Base-by-base conservation (phyloP, 2,329 filamentous ascomycete species). In the Colletotrichum theobromicola region DNA sequence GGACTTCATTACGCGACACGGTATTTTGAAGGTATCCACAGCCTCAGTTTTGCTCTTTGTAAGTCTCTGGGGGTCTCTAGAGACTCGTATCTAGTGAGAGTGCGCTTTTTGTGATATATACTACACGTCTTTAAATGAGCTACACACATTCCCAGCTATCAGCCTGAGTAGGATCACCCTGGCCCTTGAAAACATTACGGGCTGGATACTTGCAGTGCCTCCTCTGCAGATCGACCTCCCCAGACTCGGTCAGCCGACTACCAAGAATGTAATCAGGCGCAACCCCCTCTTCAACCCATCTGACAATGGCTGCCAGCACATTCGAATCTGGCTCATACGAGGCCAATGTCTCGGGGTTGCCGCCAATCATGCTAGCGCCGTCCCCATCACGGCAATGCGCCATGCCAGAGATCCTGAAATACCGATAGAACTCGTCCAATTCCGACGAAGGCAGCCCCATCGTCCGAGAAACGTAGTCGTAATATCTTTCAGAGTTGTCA, bases 391-490 rank as follows among this genome's bases (percentile, higher is more conserved):
- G 16, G 70, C 90, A 91, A 77, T 91, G 89, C 5, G 80, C 82
- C 82, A 90, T 86, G 1, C 88, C 89, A 2, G 88, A 88, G 7
- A 90, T 84, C 5, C 83, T 79, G 78, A 90, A 90, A 76, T 88
- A 83, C 3, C 84, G 79, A 80, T 89, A 91, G 78, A 89, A 88
- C 18, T 87, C 85, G 12, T 76, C 65, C 18, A 75, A 50, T 0
- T 74, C 71, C 1, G 50, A 32, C 7, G 67, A 65, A 4, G 81
- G 75, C 0, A 83, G 78, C 5, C 75, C 75, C 87, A 89, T 88
- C 0, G 85, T 87, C 13, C 79, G 34, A 4, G 83, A 81, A 5
- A 89, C 85, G 62, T 87, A 82, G 57, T 88, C 81, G 79, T 89
- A 89, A 82, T 89, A 89, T 9, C 85, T 79, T 24, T 85, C 83